phyloP scores from a whole-genome alignment of 2,329 filamentous ascomycete genomes.

The Colletotrichum cereale region DNA sequence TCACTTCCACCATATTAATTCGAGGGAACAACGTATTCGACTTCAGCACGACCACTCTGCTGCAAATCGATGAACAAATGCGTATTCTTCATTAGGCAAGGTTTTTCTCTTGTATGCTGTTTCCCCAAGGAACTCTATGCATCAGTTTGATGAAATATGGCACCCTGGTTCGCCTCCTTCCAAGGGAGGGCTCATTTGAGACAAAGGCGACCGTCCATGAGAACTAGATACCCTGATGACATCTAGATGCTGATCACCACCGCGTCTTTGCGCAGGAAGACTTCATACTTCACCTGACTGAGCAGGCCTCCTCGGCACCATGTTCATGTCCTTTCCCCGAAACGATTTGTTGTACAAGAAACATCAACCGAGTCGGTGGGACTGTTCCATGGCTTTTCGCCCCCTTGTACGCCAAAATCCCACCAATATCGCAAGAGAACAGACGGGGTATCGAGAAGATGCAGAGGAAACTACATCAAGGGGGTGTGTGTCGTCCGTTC shows the following conservation, averaged over 20 bases:
- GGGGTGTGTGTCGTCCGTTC: slow-evolving; percentile 1
- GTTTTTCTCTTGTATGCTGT: too few species aligned
- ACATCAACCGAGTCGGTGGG: background rate
- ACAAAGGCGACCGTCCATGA: background rate
- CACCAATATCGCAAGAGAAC: slow-evolving; percentile 35
- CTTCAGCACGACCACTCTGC: background rate
- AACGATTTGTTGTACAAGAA: slow-evolving; percentile 32
- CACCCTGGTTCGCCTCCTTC: background rate
- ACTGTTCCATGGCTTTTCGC: slow-evolving; percentile 13
- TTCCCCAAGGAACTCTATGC: background rate
- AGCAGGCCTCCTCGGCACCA: slow-evolving; percentile 2
- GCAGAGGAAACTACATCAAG: slow-evolving; percentile 10
- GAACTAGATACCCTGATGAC: slow-evolving; percentile 1
- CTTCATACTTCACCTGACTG: slow-evolving; percentile 13
- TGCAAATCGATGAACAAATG: background rate
- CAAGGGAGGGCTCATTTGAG: background rate
- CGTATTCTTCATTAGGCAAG: background rate
- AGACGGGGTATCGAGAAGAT: slow-evolving; percentile 38
- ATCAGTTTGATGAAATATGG: slow-evolving; percentile 3
- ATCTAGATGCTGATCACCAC: background rate
- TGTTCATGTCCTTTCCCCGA: background rate
- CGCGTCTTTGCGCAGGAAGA: slow-evolving; percentile 1
- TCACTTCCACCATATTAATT: background rate
- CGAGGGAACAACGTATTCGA: too few species aligned
- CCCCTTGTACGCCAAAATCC: slow-evolving; percentile 35